Base-by-base conservation (phyloP, 75 land plant genomes). In the Cupressus sempervirens region DNA sequence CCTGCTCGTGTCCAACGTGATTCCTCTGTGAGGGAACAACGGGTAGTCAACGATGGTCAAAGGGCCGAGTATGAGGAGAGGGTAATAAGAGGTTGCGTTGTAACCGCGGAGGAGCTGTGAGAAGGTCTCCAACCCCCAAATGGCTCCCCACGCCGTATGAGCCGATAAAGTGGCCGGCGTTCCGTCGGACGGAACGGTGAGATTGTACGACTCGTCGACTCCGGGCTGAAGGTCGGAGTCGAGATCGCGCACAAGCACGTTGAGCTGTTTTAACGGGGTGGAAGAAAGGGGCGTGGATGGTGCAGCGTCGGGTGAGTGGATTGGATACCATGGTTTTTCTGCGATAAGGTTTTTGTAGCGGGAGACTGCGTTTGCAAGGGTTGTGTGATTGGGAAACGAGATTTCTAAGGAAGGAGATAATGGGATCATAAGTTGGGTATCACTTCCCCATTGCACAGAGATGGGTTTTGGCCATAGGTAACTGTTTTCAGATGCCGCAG, bases 51-150 rank as follows among this genome's bases (percentile, higher is more conserved):
- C 23, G 15, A 97, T 82, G 9, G 34, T 29, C 23, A 93, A 86
- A 0, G 74, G 50, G 30, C 83, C 48, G 1, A 76, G 82, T 48
- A 90, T 29, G 41, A 94, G 30, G 26, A 91, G 90, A 54, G 75
- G 81, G 23, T 87, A 75, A 43, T 72, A 83, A 7, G 45, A 41
- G 52, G 81, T 7, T 30, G 32, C 80, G 81, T 7, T 29, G 13
- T 84, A 85, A 84, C 89, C 92, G 88, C 90, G 93, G 23, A 90
- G 88, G 36, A 97, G 88, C 92, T 97, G 99, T 26, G 98, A 94
- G 87, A 97, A 95, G 35, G 99, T 95, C 88, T 97, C 99, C 41
- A 97, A 90, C 46, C 99, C 99, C 20, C 92, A 85, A 80, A 97
- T 89, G 40, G 99, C 98, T 30, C 96, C 99, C 99, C 99, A 97